Percentiles rank a stretch among this genome's conserved stretches.
phyloP scores from a whole-genome alignment of 1,139 yeast genomes.

The Sugiyamaella sp. region DNA sequence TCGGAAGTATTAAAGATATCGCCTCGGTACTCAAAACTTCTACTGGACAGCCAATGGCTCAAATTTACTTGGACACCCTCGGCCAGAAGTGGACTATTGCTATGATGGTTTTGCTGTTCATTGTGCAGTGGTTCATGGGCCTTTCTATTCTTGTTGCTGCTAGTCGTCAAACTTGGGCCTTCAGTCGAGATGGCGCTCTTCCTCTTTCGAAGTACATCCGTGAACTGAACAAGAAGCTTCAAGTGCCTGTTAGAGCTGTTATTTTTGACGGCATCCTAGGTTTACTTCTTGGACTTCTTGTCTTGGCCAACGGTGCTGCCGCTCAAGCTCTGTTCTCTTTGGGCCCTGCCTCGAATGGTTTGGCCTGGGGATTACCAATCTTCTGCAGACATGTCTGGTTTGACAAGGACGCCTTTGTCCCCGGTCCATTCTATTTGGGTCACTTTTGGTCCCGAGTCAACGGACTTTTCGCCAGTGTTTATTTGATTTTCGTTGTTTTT shows the following conservation, averaged over 20 bases:
- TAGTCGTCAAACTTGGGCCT: constrained; percentile 82
- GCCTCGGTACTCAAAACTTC: constrained; percentile 43
- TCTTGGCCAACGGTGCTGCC: constrained; percentile 62
- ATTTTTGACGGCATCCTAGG: constrained; percentile 54
- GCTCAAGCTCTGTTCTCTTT: constrained; percentile 62
- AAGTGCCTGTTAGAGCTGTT: constrained; percentile 66
- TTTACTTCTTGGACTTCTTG: constrained; percentile 57
- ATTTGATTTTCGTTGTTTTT: constrained; percentile 59
- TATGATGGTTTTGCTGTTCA: constrained; percentile 37
- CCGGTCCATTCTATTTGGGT: constrained; percentile 70
- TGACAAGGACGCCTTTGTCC: constrained; percentile 55
- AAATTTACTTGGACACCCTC: constrained; percentile 62
- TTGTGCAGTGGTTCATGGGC: constrained; percentile 59
- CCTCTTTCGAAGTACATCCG: constrained; percentile 54
- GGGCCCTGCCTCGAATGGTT: constrained; percentile 61
- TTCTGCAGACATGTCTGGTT: constrained; percentile 46
- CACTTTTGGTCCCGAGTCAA: constrained; percentile 46
- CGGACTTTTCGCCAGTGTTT: constrained; percentile 35
- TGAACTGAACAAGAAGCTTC: constrained; percentile 51
- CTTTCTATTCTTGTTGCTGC: constrained; percentile 73
- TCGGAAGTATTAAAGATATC: constrained; percentile 60
- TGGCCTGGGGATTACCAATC: constrained; percentile 64
- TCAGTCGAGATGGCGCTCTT: constrained; percentile 86
- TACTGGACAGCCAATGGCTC: constrained; percentile 51
- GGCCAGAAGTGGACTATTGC: constrained; percentile 67